These are phyloP conservation scores for Tricholoma sp. DNA, from an alignment of 768 basidiomycete species.

Conservation along the genomic window DNA sequence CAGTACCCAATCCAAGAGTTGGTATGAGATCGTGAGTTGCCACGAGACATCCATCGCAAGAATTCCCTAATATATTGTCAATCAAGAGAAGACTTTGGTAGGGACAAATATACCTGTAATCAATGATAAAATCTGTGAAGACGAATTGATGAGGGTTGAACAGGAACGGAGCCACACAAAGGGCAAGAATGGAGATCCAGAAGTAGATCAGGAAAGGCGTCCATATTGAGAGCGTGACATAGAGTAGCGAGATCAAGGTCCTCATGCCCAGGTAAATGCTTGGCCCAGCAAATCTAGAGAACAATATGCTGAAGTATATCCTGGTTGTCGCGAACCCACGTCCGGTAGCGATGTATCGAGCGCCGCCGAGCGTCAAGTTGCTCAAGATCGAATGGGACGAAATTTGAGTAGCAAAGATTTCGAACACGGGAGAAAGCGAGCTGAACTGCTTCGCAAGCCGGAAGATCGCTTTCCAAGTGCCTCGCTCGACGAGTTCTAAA, in stretches of 20 bases:
- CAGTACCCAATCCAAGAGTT: conserved; percentile 99
- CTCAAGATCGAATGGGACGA: conserved; percentile 96
- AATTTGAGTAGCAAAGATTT: conserved; percentile 98
- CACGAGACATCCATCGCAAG: conserved; percentile 97
- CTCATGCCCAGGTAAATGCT: conserved; percentile 97
- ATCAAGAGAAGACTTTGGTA: not conserved
- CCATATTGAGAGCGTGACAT: conserved; percentile 90
- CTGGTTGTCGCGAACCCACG: conserved; percentile 97
- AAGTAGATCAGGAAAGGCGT: conserved; percentile 94
- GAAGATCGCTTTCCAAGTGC: conserved; percentile 85
- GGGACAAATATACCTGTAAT: conserved; percentile 60
- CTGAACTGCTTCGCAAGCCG: conserved; percentile 92
- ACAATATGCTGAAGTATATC: conserved; percentile 91
- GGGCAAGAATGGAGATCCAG: conserved; percentile 90
- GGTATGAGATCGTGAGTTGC: conserved; percentile 94
- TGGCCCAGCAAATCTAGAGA: conserved; percentile 97
- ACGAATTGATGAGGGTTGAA: conserved; percentile 99
- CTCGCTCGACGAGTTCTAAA: conserved; percentile 91
- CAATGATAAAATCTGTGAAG: conserved; percentile 94
- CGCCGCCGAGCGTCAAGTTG: conserved; percentile 96
- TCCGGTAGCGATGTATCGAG: conserved; percentile 97
- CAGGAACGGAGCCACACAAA: conserved; percentile 94
- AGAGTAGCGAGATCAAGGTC: conserved; percentile 87
- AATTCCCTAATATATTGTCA: conserved; percentile 65
- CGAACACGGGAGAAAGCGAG: conserved; percentile 93